phyloP scores from a whole-genome alignment of 2,329 filamentous ascomycete species.

The Colletotrichum navitas region DNA sequence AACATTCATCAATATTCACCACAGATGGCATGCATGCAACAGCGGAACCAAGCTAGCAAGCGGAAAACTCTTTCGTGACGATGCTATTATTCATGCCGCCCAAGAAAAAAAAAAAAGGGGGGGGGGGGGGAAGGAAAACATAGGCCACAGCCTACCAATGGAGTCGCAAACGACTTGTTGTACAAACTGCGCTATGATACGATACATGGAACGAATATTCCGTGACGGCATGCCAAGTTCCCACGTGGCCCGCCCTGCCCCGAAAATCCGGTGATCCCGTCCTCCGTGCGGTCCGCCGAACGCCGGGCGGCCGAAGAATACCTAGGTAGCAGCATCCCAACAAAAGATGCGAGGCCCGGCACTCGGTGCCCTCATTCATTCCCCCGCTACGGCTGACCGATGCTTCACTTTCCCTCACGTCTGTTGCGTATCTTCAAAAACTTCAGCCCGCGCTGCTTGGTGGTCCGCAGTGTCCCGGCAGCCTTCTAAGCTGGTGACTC shows the following conservation, averaged over 20 bases:
- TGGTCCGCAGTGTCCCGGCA: background rate
- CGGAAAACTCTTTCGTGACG: too few relatives aligned
- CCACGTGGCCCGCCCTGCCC: slow-evolving; percentile 1
- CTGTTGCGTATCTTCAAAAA: background rate
- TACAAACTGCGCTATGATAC: background rate
- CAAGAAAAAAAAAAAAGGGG: too few relatives aligned
- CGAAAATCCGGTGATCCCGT: background rate
- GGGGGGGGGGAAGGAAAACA: too few relatives aligned
- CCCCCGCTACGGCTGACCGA: background rate
- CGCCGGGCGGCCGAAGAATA: background rate
- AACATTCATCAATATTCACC: slow-evolving; percentile 28
- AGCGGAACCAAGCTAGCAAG: too few relatives aligned
- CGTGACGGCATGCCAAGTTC: background rate
- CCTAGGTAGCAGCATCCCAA: background rate
- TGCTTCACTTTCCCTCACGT: background rate
- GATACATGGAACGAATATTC: background rate
- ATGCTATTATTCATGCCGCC: background rate
- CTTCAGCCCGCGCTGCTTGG: background rate
- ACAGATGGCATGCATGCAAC: background rate
- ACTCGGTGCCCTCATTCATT: background rate
- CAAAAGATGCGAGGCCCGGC: background rate
- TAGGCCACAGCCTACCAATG: background rate
- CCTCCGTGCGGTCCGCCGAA: slow-evolving; percentile 1
- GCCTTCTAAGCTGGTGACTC: slow-evolving; percentile 26
- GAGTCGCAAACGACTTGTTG: background rate